A percentile compares a stretch with the other conserved stretches of the same genome.
Conservation (phyloP, 768 basidiomycete species). For the Pisolithus orientalis region DNA sequence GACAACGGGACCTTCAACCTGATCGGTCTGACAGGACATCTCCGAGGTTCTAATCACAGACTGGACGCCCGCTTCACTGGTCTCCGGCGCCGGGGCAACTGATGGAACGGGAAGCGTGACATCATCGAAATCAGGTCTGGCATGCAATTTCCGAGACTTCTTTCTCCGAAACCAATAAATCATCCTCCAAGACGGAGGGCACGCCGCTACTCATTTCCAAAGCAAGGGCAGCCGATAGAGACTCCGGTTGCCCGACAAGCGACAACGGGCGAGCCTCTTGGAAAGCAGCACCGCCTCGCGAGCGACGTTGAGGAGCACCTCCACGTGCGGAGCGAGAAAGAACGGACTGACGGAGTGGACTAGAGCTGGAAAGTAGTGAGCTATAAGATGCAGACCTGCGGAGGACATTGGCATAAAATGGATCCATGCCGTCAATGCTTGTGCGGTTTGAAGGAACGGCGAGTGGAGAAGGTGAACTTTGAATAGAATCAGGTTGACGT, state of each 20-base stretch:
- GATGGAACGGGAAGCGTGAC: constrained; percentile 24
- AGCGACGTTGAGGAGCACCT: constrained; percentile 44
- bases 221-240: constrained; percentile 65
- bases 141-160: constrained; percentile 58
- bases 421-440: constrained; percentile 85
- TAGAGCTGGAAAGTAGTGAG: constrained; percentile 40
- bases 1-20: constrained; percentile 18
- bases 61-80: constrained; percentile 37
- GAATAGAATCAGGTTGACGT: constrained; percentile 17
- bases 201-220: constrained; percentile 52
- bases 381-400: constrained; percentile 44
- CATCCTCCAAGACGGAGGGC: constrained; percentile 35
- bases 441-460: constrained; percentile 50
- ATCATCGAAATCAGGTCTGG: constrained; percentile 53
- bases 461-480: constrained; percentile 35
- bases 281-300: constrained; percentile 62
- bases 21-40: constrained; percentile 46
- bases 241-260: constrained; percentile 65
- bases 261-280: constrained; percentile 67
- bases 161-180: constrained; percentile 27
- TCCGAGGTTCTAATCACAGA: constrained; percentile 22
- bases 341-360: constrained; percentile 57
- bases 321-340: constrained; percentile 46
- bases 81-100: constrained; percentile 17
- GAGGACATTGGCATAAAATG: constrained; percentile 74